phyloP scores from a whole-genome alignment of 139 green algal genomes.

The Marvania coccoides region DNA sequence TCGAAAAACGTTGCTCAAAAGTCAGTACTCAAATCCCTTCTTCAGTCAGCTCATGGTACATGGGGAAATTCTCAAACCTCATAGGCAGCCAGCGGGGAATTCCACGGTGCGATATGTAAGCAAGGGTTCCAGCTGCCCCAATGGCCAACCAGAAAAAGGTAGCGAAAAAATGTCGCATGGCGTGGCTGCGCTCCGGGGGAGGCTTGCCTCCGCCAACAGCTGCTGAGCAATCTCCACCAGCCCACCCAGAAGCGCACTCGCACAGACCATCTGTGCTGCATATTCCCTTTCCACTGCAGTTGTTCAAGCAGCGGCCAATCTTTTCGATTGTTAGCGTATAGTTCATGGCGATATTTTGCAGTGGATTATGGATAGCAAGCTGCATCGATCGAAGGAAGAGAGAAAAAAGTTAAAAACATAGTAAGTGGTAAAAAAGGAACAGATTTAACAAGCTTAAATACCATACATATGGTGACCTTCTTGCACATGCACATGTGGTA shows the following conservation, averaged over 20 bases:
- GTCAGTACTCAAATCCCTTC: background rate
- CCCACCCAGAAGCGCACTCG: constrained; percentile 32
- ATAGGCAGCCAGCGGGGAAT: constrained; percentile 23
- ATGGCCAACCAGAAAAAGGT: background rate
- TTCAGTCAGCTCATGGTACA: constrained; percentile 12
- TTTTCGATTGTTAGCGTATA: constrained; percentile 34
- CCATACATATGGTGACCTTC: background rate
- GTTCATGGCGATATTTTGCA: constrained; percentile 26
- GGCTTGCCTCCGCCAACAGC: background rate
- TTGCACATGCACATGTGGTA: background rate
- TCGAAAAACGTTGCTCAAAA: too few relatives aligned
- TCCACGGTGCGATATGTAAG: constrained; percentile 2
- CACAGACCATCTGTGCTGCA: constrained; percentile 43
- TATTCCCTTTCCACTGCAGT: constrained; percentile 41
- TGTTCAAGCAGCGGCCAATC: constrained; percentile 35
- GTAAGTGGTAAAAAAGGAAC: background rate
- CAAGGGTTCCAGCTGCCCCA: background rate
- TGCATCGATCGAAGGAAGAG: constrained; percentile 9
- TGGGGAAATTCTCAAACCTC: background rate
- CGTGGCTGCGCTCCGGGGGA: background rate
- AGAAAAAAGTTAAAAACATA: background rate
- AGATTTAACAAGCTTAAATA: background rate
- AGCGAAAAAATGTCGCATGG: background rate
- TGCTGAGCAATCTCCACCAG: constrained; percentile 53
- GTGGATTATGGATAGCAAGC: constrained; percentile 42